Conservation (phyloP, 352 stramenopile species). For the Paralagenidium karlingii region DNA sequence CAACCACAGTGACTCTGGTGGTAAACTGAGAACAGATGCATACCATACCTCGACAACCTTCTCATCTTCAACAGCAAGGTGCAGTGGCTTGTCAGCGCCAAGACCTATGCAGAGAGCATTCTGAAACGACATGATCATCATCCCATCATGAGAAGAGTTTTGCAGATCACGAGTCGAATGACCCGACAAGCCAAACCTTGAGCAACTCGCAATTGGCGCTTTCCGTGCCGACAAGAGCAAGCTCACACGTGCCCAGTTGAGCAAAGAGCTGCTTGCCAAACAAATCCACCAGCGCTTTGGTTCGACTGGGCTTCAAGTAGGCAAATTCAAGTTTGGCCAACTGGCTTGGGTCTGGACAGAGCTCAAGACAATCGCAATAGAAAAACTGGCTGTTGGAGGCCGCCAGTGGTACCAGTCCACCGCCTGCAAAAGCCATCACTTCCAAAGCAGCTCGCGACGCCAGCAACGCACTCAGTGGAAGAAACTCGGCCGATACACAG, state of each 20-base stretch:
- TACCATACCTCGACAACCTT: slow-evolving; percentile 2
- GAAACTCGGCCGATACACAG: slow-evolving; percentile 16
- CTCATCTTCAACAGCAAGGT: slow-evolving; percentile 1
- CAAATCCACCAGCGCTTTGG: slow-evolving; percentile 2
- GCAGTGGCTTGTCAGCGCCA: slow-evolving; percentile 2
- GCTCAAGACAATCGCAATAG: slow-evolving; percentile 16
- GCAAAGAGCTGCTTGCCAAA: slow-evolving; percentile 4
- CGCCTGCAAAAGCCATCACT: slow-evolving; percentile 14
- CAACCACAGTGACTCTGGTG: too few relatives aligned
- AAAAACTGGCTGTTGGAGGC: slow-evolving; percentile 10
- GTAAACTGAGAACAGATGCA: slow-evolving; percentile 1
- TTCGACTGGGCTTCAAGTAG: neutral
- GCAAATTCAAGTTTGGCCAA: slow-evolving; percentile 3
- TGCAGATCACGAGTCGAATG: neutral
- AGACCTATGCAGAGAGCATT: slow-evolving; percentile 11
- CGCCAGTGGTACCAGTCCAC: neutral
- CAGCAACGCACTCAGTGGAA: slow-evolving; percentile 17
- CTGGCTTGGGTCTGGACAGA: slow-evolving; percentile 4
- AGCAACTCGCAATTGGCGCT: slow-evolving; percentile 10
- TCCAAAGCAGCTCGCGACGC: slow-evolving; percentile 15
- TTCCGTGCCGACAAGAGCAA: slow-evolving; percentile 7
- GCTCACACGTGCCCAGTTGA: slow-evolving; percentile 1
- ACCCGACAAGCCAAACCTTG: slow-evolving; percentile 4
- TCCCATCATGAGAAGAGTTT: neutral
- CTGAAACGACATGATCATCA: neutral